These are phyloP conservation scores for Paramecium tetraurelia DNA, from an alignment of 73 alveolate species.

Conservation along the genomic window DNA sequence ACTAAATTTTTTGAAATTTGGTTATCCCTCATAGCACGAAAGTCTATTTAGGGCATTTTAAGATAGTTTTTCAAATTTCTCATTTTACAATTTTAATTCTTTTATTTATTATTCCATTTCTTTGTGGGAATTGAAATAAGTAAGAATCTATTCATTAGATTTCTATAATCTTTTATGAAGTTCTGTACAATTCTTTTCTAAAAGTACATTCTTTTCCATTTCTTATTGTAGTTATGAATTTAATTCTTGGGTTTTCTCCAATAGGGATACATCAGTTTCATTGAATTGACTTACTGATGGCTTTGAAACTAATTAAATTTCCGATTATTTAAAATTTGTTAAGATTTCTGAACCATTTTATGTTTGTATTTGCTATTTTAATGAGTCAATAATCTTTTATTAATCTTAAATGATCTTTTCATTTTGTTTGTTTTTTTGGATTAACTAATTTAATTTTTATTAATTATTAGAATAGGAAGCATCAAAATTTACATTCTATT, in stretches of 20 bases:
- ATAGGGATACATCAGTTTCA: conserved; percentile 3
- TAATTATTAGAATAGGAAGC: neutral
- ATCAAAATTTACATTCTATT: conserved; percentile 10
- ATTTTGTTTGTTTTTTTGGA: neutral
- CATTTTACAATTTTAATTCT: neutral
- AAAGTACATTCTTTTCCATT: neutral
- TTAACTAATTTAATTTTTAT: neutral
- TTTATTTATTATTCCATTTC: neutral
- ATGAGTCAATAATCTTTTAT: neutral
- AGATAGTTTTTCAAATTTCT: neutral
- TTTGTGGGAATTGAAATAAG: conserved; percentile 4
- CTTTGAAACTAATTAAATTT: neutral
- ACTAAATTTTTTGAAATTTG: neutral
- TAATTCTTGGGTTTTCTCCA: neutral
- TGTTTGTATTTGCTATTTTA: neutral
- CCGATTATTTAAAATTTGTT: neutral
- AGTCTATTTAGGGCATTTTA: conserved; percentile 17
- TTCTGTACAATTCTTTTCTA: conserved; percentile 24
- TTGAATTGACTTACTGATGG: neutral
- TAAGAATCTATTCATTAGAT: conserved; percentile 15
- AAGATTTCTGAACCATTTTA: neutral
- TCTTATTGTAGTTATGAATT: neutral
- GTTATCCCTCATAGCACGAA: neutral
- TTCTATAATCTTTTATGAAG: neutral
- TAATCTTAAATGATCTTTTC: neutral